These are phyloP conservation scores for Glutinoglossum americanum DNA, from an alignment of 495 filamentous ascomycete species.

Conservation along the genomic window DNA sequence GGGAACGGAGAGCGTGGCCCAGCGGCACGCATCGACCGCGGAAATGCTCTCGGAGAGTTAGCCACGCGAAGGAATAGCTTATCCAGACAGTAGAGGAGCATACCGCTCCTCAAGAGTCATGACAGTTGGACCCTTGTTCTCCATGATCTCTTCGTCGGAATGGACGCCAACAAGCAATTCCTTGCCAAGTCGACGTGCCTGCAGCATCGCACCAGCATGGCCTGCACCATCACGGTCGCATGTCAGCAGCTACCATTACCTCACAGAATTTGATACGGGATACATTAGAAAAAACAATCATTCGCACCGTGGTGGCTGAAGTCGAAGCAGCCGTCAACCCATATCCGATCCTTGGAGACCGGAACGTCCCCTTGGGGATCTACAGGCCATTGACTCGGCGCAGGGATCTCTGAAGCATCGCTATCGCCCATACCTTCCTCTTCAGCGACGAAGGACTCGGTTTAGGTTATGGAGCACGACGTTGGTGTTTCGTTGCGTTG, in stretches of 20 bases:
- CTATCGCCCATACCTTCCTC: background rate
- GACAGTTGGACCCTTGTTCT: conserved; percentile 94
- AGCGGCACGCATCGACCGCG: conserved; percentile 84
- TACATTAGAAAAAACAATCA: background rate
- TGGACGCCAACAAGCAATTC: conserved; percentile 84
- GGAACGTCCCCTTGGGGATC: conserved; percentile 40
- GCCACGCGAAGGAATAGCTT: background rate
- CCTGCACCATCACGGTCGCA: conserved; percentile 26
- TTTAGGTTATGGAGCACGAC: background rate
- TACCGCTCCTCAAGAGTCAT: conserved; percentile 85
- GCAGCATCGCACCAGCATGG: conserved; percentile 90
- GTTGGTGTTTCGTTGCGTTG: background rate
- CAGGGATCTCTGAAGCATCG: conserved; percentile 13
- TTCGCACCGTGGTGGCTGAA: conserved; percentile 81
- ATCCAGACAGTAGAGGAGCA: background rate
- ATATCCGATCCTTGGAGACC: conserved; percentile 53
- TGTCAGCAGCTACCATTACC: conserved; percentile 4
- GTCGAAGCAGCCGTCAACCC: conserved; percentile 98
- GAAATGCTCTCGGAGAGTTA: conserved; percentile 28
- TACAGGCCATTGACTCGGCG: conserved; percentile 39
- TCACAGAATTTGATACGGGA: background rate
- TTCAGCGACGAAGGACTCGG: background rate
- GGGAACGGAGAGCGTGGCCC: conserved; percentile 65
- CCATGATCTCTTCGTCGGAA: conserved; percentile 80
- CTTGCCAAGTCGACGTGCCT: conserved; percentile 67